Conservation (phyloP, 1,284 basidiomycete species). For the Trichosporon faecale region DNA sequence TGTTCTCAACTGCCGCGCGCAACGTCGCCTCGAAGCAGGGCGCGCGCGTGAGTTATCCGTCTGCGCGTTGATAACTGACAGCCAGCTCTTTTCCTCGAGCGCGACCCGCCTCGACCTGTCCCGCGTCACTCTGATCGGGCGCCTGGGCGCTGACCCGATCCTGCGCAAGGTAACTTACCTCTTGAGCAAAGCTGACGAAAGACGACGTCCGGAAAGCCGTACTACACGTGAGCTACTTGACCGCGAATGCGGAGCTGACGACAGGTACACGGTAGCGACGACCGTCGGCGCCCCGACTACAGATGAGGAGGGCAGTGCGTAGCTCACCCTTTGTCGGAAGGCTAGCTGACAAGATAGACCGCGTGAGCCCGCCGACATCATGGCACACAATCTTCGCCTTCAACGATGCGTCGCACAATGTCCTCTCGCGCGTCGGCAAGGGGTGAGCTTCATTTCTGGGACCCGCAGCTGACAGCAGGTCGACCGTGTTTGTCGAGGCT, state of each 20-base stretch:
- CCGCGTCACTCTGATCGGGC: slow-evolving; percentile 42
- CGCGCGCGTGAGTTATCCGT: slow-evolving; percentile 12
- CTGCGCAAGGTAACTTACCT: slow-evolving; percentile 27
- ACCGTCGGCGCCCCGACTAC: slow-evolving; percentile 21
- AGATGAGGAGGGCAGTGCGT: slow-evolving; percentile 31
- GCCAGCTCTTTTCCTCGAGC: not conserved
- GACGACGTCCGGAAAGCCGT: slow-evolving; percentile 41
- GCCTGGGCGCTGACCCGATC: slow-evolving; percentile 44
- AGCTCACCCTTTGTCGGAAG: not conserved
- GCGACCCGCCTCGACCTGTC: slow-evolving; percentile 30
- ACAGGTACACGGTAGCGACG: slow-evolving; percentile 46
- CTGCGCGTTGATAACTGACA: not conserved
- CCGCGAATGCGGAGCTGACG: not conserved
- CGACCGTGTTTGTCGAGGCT: slow-evolving; percentile 47
- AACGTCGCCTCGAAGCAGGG: not conserved
- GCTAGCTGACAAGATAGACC: slow-evolving; percentile 16
- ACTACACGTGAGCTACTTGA: slow-evolving; percentile 31
- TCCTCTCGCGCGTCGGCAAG: slow-evolving; percentile 34
- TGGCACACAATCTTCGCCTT: slow-evolving; percentile 49
- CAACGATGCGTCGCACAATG: slow-evolving; percentile 36
- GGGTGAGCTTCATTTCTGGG: slow-evolving; percentile 29
- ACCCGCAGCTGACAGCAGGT: slow-evolving; percentile 21
- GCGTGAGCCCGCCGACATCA: slow-evolving; percentile 32
- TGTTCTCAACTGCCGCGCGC: slow-evolving; percentile 17
- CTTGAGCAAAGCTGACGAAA: slow-evolving; percentile 15